phyloP scores from a whole-genome alignment of 768 basidiomycete species.

The Pleurotus tuoliensis region DNA sequence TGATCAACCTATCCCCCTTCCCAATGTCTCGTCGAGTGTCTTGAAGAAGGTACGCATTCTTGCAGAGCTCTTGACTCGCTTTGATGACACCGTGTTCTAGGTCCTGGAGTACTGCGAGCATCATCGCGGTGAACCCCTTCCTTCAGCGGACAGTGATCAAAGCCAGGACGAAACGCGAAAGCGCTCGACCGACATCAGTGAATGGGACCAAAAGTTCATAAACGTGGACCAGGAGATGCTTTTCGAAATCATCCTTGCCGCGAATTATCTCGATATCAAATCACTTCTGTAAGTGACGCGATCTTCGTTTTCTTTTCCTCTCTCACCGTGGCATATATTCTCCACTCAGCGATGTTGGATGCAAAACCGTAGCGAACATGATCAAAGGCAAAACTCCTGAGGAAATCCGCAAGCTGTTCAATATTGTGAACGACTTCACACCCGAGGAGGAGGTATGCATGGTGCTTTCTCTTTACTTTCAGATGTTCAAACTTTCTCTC shows the following conservation, averaged over 20 bases:
- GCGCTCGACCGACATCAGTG: conserved; percentile 96
- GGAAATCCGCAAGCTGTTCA: conserved; percentile 97
- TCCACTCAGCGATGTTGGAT: conserved; percentile 81
- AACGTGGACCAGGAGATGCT: conserved; percentile 99
- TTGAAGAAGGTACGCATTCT: conserved; percentile 73
- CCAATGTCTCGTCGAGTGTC: conserved; percentile 90
- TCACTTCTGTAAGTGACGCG: conserved; percentile 74
- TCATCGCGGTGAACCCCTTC: conserved; percentile 96
- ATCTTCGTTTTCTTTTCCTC: conserved; percentile 4
- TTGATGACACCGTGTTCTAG: conserved; percentile 32
- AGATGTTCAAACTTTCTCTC: conserved; percentile 10
- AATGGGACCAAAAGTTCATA: conserved; percentile 99
- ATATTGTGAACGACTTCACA: conserved; percentile 97
- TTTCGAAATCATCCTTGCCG: conserved; percentile 98
- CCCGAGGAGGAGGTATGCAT: conserved; percentile 91
- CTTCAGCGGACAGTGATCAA: conserved; percentile 74
- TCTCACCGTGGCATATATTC: not conserved
- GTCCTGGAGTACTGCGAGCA: conserved; percentile 99
- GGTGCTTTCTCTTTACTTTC: conserved; percentile 9
- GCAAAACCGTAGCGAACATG: conserved; percentile 99
- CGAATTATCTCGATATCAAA: conserved; percentile 99
- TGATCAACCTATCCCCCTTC: conserved; percentile 91
- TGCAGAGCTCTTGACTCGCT: not conserved
- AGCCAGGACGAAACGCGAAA: conserved; percentile 92
- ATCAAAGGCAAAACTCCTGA: conserved; percentile 99